These are phyloP conservation scores for Stentor roeselii DNA, from an alignment of 73 alveolate species.

Conservation along the genomic window DNA sequence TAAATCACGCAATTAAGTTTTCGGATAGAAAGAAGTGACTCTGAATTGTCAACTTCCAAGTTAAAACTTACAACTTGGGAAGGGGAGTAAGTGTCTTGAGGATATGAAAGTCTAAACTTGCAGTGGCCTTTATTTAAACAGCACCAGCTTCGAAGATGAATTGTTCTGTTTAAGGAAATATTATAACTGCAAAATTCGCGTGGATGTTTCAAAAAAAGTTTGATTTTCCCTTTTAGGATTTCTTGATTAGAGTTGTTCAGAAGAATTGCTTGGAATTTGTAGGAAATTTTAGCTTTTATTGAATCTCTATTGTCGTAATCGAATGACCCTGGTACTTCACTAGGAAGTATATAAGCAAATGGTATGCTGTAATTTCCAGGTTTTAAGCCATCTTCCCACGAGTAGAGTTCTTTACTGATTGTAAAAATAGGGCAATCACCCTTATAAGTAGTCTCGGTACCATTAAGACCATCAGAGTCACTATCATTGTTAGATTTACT, in stretches of 20 bases:
- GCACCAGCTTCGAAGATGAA: neutral
- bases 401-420: too few relatives aligned
- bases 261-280: too few relatives aligned
- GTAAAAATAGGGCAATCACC: neutral
- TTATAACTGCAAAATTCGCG: too few relatives aligned
- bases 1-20: neutral
- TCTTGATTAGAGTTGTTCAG: too few relatives aligned
- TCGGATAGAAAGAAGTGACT: neutral
- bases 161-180: neutral
- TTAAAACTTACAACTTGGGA: neutral
- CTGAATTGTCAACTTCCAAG: neutral
- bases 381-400: neutral
- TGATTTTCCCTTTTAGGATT: too few relatives aligned
- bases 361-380: constrained; percentile 8
- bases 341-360: neutral
- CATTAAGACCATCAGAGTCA: neutral
- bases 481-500: neutral
- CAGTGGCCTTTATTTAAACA: neutral
- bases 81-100: neutral
- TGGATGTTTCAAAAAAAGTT: too few relatives aligned
- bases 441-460: neutral
- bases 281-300: neutral
- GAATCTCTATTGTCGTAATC: neutral
- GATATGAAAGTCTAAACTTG: neutral
- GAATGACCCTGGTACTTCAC: constrained; percentile 17